Evolutionary conservation across 2,329 filamentous ascomycete species (phyloP).

Genomic region (Polytolypa hystricis): DNA sequence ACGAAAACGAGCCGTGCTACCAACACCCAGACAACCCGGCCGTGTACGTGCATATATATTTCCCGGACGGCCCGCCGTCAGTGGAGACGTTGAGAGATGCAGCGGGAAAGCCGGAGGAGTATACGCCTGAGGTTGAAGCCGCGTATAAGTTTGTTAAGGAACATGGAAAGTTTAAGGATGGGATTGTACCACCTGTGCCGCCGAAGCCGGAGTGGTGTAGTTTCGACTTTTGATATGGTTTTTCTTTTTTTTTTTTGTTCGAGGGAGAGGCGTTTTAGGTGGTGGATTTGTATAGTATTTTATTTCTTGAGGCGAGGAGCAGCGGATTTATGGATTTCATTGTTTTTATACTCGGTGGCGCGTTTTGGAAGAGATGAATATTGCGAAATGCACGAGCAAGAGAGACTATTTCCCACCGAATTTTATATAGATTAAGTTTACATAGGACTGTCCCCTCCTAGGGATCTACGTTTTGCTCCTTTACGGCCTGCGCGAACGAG

Average conservation of each 20-base stretch:
- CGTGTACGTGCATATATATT: constrained; percentile 57
- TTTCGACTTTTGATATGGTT: constrained; percentile 55
- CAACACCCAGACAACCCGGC: constrained; percentile 43
- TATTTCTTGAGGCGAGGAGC: too few species aligned
- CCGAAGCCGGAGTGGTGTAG: constrained; percentile 64
- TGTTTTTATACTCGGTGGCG: too few species aligned
- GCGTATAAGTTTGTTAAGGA: constrained; percentile 55
- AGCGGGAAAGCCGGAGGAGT: constrained; percentile 43
- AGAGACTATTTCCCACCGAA: too few species aligned
- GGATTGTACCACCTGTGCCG: constrained; percentile 63
- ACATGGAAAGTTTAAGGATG: constrained; percentile 57
- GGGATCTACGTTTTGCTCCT: too few species aligned
- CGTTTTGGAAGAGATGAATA: too few species aligned
- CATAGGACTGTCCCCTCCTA: too few species aligned
- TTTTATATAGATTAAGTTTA: too few species aligned
- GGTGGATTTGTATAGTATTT: background rate
- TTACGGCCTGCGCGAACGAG: too few species aligned
- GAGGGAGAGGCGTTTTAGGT: constrained; percentile 1
- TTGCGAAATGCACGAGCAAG: too few species aligned
- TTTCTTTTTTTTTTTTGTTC: constrained; percentile 3
- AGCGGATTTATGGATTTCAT: too few species aligned
- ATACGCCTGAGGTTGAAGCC: constrained; percentile 43
- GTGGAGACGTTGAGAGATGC: constrained; percentile 32
- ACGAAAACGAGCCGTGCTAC: constrained; percentile 39
- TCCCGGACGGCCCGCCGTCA: constrained; percentile 56